Conservation (phyloP, 352 stramenopile genomes). For the Pythium plurisporium region DNA sequence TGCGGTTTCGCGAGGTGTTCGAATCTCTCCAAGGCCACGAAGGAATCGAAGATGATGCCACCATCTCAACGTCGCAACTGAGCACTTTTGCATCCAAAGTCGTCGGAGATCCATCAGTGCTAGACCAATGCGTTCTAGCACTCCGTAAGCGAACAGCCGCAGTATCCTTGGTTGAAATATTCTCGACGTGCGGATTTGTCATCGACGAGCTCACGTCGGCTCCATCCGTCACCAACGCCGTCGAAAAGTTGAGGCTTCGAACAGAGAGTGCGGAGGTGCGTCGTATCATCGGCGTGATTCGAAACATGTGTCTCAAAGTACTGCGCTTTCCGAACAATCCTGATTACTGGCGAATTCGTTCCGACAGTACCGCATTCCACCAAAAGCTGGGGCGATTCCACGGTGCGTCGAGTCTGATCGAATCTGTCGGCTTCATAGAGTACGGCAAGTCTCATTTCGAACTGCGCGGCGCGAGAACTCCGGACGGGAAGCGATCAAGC, state of each 20-base stretch:
- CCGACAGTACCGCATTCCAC: conserved; percentile 49
- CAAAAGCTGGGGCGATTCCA: conserved; percentile 62
- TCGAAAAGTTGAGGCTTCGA: conserved; percentile 52
- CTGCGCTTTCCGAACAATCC: conserved; percentile 66
- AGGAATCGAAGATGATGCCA: neutral
- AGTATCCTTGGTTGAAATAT: conserved; percentile 59
- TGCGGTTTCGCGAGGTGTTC: conserved; percentile 61
- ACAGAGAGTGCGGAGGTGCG: conserved; percentile 46
- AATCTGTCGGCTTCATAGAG: conserved; percentile 56
- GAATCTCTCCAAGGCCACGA: conserved; percentile 25
- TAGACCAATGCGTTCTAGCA: conserved; percentile 35
- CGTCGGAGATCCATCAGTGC: conserved; percentile 28
- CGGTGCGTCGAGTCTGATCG: conserved; percentile 46
- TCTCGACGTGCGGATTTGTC: conserved; percentile 49
- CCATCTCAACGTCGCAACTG: conserved; percentile 42
- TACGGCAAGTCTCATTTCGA: conserved; percentile 54
- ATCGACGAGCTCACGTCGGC: conserved; percentile 62
- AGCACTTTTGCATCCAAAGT: conserved; percentile 43
- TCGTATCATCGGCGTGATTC: conserved; percentile 41
- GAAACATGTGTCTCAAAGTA: conserved; percentile 62
- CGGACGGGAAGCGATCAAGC: conserved; percentile 39
- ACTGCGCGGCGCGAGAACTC: conserved; percentile 33
- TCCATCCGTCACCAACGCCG: conserved; percentile 46
- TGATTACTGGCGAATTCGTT: conserved; percentile 66
- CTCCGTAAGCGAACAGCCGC: conserved; percentile 42